Conservation (phyloP, 345 rosid genomes). For the Cochlearia excelsa region DNA sequence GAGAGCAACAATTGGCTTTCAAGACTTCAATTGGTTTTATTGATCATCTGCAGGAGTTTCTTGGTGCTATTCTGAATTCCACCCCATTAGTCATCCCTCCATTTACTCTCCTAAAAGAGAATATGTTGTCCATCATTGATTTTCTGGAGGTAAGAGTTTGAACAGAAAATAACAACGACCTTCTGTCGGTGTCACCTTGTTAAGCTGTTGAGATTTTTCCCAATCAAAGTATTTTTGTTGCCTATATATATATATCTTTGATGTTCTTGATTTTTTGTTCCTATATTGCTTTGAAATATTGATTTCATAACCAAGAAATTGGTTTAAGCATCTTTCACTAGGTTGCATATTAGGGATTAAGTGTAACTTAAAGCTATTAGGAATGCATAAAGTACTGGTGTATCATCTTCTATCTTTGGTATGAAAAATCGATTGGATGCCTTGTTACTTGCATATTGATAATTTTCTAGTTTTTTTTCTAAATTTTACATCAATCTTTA, state of each 20-base stretch:
- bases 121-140: constrained; percentile 49
- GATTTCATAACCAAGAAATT: constrained; percentile 9
- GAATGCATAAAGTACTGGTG: background rate
- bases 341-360: constrained; percentile 23
- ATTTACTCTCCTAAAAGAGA: constrained; percentile 43
- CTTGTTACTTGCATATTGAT: constrained; percentile 8
- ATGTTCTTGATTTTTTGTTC: constrained; percentile 10
- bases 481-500: background rate
- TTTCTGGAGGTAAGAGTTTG: constrained; percentile 61
- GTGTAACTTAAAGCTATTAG: constrained; percentile 9
- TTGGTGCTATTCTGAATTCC: constrained; percentile 62
- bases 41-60: constrained; percentile 93
- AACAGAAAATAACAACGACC: background rate
- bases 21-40: constrained; percentile 87
- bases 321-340: constrained; percentile 18
- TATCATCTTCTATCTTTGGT: constrained; percentile 11
- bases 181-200: background rate
- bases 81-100: constrained; percentile 74
- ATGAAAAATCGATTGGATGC: constrained; percentile 5
- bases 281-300: constrained; percentile 5
- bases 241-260: background rate
- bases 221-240: constrained; percentile 3
- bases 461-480: constrained; percentile 22
- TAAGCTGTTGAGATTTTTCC: constrained; percentile 14
- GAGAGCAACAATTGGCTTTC: constrained; percentile 60